Evolutionary conservation across 2,329 filamentous ascomycete species (phyloP).

Genomic region (Fusarium miscanthi): DNA sequence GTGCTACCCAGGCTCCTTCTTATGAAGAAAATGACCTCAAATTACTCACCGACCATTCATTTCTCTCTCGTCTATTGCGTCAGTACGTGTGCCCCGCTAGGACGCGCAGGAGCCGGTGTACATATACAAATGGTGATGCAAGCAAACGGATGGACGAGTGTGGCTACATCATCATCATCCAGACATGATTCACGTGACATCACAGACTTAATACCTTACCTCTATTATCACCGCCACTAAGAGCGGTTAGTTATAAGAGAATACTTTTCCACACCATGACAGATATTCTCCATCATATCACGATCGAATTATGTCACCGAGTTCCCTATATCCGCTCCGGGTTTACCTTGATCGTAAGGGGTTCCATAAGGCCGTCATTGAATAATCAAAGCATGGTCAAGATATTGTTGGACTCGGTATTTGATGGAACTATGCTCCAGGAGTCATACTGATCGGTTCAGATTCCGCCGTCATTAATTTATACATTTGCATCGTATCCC

Average conservation of each 20-base stretch:
- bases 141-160: conserved; percentile 30
- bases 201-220: not conserved
- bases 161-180: conserved; percentile 36
- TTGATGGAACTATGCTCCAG: not conserved
- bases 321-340: not conserved
- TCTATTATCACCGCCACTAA: not conserved
- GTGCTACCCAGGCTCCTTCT: conserved; percentile 4
- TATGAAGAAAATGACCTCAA: conserved; percentile 2
- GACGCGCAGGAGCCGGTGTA: conserved; percentile 27
- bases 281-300: not conserved
- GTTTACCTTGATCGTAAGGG: not conserved
- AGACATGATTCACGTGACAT: conserved; percentile 32
- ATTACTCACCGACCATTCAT: conserved; percentile 22
- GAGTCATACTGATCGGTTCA: not conserved
- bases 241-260: not conserved
- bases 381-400: not conserved
- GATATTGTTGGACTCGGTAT: not conserved
- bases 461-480: conserved; percentile 23
- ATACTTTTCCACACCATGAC: conserved; percentile 7
- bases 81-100: conserved; percentile 26
- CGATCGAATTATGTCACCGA: not conserved
- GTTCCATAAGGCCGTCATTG: not conserved
- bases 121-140: conserved; percentile 18
- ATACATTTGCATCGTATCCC: conserved; percentile 42
- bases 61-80: conserved; percentile 25